Evolutionary conservation across 345 rosid genomes (phyloP).

Genomic region (Eucalyptus pumila): DNA sequence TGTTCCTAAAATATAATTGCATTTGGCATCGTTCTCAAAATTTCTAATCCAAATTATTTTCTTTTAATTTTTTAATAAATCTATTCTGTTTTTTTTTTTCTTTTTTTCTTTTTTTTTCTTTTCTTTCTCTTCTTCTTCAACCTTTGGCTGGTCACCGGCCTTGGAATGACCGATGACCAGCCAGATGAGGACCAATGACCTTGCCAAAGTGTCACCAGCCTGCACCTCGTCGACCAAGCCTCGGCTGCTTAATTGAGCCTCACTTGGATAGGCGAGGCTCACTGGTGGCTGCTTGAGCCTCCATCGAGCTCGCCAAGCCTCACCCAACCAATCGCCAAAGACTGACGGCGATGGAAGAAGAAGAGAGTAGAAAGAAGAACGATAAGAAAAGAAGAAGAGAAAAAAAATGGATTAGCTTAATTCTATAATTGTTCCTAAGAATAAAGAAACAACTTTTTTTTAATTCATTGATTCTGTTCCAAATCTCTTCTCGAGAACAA

Average conservation of each 20-base stretch:
- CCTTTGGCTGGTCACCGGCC: fast-evolving
- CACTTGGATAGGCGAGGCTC: fast-evolving
- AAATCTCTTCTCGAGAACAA: too few relatives aligned
- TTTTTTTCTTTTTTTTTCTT: too few relatives aligned
- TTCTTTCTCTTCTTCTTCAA: too few relatives aligned
- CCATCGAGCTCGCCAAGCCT: fast-evolving
- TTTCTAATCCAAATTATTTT: too few relatives aligned
- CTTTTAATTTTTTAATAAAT: too few relatives aligned
- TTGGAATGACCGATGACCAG: fast-evolving
- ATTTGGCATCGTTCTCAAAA: fast-evolving
- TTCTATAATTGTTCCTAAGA: too few relatives aligned
- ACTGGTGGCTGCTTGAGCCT: fast-evolving
- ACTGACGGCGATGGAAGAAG: fast-evolving
- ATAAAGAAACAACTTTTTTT: fast-evolving
- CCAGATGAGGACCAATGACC: fast-evolving
- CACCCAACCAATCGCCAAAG: fast-evolving
- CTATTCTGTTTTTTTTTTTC: too few relatives aligned
- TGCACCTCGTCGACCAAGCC: fast-evolving
- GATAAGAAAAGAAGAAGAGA: too few relatives aligned
- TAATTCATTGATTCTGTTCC: fast-evolving
- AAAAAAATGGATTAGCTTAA: fast-evolving
- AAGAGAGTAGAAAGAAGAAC: too few relatives aligned
- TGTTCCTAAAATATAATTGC: fast-evolving
- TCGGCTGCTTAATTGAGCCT: too few relatives aligned
- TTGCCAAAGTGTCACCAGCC: fast-evolving